Evolutionary conservation across 306 rosid species (phyloP), one percentile per base, ranked within the genome.

Genomic region (Sindora glabra): DNA sequence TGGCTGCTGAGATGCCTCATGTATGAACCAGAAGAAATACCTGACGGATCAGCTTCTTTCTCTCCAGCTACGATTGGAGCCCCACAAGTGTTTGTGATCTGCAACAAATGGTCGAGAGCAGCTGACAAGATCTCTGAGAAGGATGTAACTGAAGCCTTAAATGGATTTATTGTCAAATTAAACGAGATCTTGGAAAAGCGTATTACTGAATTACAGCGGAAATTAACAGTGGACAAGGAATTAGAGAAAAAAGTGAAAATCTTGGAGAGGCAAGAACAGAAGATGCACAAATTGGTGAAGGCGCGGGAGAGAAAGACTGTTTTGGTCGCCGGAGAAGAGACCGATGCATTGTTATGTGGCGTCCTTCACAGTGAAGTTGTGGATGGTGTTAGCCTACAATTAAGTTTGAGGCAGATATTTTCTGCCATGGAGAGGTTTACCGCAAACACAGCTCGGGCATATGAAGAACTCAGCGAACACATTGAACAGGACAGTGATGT

Each of bases 1-100:
- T 91, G 96, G 96, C 80, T 88, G 47, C 69, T 74, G 48, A 78
- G 84, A 51, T 91, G 92, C 53, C 70, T 88, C 16, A 29, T 78
- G 4, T 49, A 71, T 29, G 89, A 84, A 37, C 89, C 96, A 4
- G 80, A 80, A 65, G 94, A 78, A 23, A 62, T 83, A 42, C 57
- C 67, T 3, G 79, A 65, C 1, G 62, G 62, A 13, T 12, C 42
- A 56, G 48, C 54, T 5, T 80, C 92, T 3, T 29, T 84, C 44
- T 84, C 89, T 26, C 95, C 89, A 0, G 68, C 69, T 29, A 70
- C 59, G 48, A 64, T 81, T 13, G 92, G 86, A 1, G 95, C 94
- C 6, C 89, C 97, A 29, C 81, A 81, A 0, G 77, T 85, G 41
- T 81, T 77, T 45, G 89, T 85, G 52, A 64, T 83, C 21, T 81